A percentile compares a stretch with the other conserved stretches of the same genome.
Evolutionary conservation across 2,329 filamentous ascomycete genomes (phyloP).

Genomic region (Corinectria fuckeliana): DNA sequence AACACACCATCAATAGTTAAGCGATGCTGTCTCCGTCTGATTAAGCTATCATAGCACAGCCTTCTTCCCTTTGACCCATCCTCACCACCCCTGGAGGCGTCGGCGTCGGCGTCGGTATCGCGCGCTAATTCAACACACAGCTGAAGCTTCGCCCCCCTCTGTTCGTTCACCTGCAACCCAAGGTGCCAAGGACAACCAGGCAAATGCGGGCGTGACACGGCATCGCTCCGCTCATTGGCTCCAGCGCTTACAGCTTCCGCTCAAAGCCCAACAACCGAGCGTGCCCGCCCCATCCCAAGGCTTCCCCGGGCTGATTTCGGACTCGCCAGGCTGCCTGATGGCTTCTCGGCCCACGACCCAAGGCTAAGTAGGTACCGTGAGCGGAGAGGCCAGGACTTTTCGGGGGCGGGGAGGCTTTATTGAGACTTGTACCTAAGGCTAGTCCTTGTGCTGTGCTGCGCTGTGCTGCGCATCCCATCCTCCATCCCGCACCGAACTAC

Average conservation of each 20-base stretch:
- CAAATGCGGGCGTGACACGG: conserved; percentile 33
- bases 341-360: neutral
- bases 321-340: neutral
- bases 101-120: conserved; percentile 1
- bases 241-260: neutral
- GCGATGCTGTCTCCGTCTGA: too few relatives aligned
- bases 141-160: conserved; percentile 28
- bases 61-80: neutral
- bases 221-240: conserved; percentile 28
- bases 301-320: conserved; percentile 4
- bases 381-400: neutral
- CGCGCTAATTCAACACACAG: conserved; percentile 7
- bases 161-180: conserved; percentile 8
- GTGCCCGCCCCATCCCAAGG: conserved; percentile 8
- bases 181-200: conserved; percentile 27
- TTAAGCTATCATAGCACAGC: too few relatives aligned
- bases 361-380: too few relatives aligned
- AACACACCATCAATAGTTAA: too few relatives aligned
- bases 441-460: neutral
- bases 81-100: neutral
- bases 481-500: neutral
- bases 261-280: neutral
- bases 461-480: neutral
- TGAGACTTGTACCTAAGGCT: neutral
- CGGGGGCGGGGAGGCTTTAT: neutral